Evolutionary conservation across 495 filamentous ascomycete genomes (phyloP), one percentile per base, ranked within the genome.

Genomic region (Echria macrotheca): DNA sequence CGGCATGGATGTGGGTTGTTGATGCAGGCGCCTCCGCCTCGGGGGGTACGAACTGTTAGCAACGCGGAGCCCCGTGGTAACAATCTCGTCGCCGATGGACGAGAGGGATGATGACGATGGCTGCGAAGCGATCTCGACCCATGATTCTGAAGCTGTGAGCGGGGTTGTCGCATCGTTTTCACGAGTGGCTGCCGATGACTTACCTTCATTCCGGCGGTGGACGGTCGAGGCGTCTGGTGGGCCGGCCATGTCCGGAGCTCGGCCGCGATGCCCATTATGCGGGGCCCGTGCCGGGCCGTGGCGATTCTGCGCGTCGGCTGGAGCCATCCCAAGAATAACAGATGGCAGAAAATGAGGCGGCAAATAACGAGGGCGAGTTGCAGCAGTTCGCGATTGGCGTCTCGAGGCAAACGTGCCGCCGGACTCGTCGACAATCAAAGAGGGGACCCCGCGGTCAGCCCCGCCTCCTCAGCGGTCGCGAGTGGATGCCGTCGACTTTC

Each of bases 61-160:
- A 29, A 95, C 83, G 19, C 82, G 80, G 12, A 95, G 79, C 11
- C 89, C 87, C 7, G 87, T 90, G 11, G 86, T 91, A 44, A 94
- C 84, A 56, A 95, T 86, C 47, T 96, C 90, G 44, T 95, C 90
- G 50, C 77, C 85, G 42, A 84, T 83, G 15, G 89, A 95, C 10
- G 91, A 96, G n/a, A 93, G 71, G 11, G 93, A 95, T 8, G 91
- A 91, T 11, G 79, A 80, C 1, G 91, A 96, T 17, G 91, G 89
- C 49, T 94, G 88, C 2, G 93, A 97, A 37, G 87, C 78, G 47
- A 98, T 82, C 65, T 98, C 93, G 61, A 98, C 82, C 93, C 93
- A 98, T 1, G 91, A 96, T 69, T 96, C 93, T 91, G 79, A 61
- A 58, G 36, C 72, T 76, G 60, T 75, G 63, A 57, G 48, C 40